A percentile compares a stretch with the other conserved stretches of the same genome.
phyloP scores from a whole-genome alignment of 2,329 filamentous ascomycete species.

The Microascus cirrosus region DNA sequence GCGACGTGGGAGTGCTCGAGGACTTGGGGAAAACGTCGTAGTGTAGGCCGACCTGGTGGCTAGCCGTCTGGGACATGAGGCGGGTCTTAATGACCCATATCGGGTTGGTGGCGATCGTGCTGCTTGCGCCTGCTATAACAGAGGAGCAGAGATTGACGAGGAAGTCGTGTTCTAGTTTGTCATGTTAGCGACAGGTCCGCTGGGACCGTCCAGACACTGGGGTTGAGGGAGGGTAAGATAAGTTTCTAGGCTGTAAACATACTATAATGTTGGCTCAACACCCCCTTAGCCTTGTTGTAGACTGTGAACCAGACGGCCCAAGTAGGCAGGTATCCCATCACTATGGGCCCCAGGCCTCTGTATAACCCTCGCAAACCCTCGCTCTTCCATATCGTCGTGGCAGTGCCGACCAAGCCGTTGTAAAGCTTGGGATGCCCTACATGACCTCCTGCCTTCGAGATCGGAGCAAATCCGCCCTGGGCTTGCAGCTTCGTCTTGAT shows the following conservation, averaged over 20 bases:
- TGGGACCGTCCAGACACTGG: background rate
- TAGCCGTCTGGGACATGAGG: conserved; percentile 82
- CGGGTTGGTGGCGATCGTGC: conserved; percentile 88
- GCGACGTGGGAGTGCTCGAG: conserved; percentile 40
- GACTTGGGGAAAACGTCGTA: conserved; percentile 35
- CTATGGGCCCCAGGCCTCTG: conserved; percentile 83
- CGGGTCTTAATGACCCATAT: conserved; percentile 99
- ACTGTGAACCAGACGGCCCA: conserved; percentile 98
- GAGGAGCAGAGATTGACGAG: conserved; percentile 81
- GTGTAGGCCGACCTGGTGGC: conserved; percentile 29
- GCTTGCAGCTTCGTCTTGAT: conserved; percentile 98
- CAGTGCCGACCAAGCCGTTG: conserved; percentile 78
- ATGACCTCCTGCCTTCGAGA: conserved; percentile 31
- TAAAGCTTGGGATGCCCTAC: conserved; percentile 54
- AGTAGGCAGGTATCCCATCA: conserved; percentile 89
- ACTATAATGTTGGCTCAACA: conserved; percentile 58
- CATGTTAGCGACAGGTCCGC: background rate
- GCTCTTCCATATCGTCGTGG: conserved; percentile 71
- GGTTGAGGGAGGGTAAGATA: background rate
- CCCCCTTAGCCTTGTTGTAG: conserved; percentile 79
- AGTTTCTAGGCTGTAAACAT: conserved; percentile 10
- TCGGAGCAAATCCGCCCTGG: conserved; percentile 67
- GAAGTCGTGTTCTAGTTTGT: conserved; percentile 10
- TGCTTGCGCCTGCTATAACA: conserved; percentile 80
- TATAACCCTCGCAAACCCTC: conserved; percentile 89